A percentile compares a stretch with the other conserved stretches of the same genome.
Evolutionary conservation across 1,284 basidiomycete genomes (phyloP).

Genomic region (Athelia sp.): DNA sequence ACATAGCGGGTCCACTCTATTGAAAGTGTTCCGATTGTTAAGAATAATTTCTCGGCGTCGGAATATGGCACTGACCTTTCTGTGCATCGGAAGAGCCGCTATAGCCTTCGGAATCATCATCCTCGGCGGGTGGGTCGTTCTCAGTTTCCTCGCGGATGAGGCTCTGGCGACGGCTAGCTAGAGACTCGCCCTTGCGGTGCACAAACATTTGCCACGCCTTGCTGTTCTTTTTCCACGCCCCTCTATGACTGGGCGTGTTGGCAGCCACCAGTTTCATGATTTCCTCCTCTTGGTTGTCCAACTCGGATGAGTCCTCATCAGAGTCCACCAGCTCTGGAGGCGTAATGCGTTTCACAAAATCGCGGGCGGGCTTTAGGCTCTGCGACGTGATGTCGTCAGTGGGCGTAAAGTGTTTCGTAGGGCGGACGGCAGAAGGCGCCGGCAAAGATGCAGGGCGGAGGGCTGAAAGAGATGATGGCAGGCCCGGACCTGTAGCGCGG

Average conservation of each 20-base stretch:
- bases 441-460: conserved; percentile 67
- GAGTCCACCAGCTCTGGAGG: neutral
- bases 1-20: neutral
- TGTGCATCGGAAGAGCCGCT: conserved; percentile 6
- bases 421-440: conserved; percentile 46
- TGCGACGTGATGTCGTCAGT: too few relatives aligned
- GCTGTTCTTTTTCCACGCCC: conserved; percentile 60
- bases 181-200: conserved; percentile 34
- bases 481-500: conserved; percentile 27
- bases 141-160: conserved; percentile 46
- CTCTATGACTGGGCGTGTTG: conserved; percentile 63
- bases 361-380: conserved; percentile 4
- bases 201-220: conserved; percentile 62
- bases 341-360: conserved; percentile 11
- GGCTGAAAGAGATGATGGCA: conserved; percentile 53
- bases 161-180: conserved; percentile 23
- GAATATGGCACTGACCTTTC: neutral
- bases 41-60: too few relatives aligned
- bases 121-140: conserved; percentile 20
- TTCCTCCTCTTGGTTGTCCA: conserved; percentile 48
- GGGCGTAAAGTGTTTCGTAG: conserved; percentile 14
- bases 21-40: too few relatives aligned
- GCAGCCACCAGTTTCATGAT: conserved; percentile 61
- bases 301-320: conserved; percentile 9
- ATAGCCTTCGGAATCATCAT: conserved; percentile 18